These are phyloP conservation scores for Diaporthe australafricana DNA, from an alignment of 2,329 filamentous ascomycete genomes.

Conservation along the genomic window DNA sequence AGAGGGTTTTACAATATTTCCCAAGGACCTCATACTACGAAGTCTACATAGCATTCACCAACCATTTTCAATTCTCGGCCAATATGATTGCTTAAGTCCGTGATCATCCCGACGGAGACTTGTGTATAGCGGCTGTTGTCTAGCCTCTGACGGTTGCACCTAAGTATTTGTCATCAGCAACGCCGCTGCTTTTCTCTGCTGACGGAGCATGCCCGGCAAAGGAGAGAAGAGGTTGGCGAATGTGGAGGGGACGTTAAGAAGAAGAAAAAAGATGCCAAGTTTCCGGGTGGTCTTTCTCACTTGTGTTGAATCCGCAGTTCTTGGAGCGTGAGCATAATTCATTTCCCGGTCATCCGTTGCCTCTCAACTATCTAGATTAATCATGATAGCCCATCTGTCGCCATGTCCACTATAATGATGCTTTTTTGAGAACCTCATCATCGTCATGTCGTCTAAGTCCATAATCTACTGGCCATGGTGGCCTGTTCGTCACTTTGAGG, in stretches of 20 bases:
- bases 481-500: neutral
- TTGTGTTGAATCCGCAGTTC: neutral
- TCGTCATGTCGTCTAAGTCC: constrained; percentile 8
- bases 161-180: constrained; percentile 14
- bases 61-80: neutral
- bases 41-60: neutral
- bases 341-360: neutral
- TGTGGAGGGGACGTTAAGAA: neutral
- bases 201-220: neutral
- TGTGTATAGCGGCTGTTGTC: neutral
- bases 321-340: constrained; percentile 7
- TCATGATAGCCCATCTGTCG: too few species aligned
- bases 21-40: neutral
- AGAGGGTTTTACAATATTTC: neutral
- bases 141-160: neutral
- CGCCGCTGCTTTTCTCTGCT: neutral
- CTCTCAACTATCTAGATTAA: neutral
- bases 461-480: neutral
- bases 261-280: too few species aligned
- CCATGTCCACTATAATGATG: constrained; percentile 5
- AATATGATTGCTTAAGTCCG: constrained; percentile 8
- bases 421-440: neutral
- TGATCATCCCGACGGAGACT: neutral
- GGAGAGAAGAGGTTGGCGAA: neutral
- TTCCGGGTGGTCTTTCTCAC: neutral